These are phyloP conservation scores for Rhizopus sp. DNA, from an alignment of 371 early-diverging fungal genomes.

Conservation along the genomic window DNA sequence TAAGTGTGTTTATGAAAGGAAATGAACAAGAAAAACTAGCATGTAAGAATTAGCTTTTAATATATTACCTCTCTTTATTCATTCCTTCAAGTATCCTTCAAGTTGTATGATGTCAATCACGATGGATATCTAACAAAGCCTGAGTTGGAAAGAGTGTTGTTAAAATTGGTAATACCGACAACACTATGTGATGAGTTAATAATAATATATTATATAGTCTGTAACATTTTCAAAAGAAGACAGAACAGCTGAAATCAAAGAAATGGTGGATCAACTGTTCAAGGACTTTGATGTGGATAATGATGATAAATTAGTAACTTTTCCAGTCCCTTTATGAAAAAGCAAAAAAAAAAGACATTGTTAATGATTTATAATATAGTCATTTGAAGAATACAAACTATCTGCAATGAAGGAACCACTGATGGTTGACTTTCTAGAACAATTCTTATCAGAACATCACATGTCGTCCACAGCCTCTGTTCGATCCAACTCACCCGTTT, in stretches of 20 bases:
- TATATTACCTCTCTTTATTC: not conserved
- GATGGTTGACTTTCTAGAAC: slow-evolving; percentile 78
- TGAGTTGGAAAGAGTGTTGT: slow-evolving; percentile 74
- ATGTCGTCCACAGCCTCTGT: slow-evolving; percentile 20
- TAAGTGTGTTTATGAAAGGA: slow-evolving; percentile 80
- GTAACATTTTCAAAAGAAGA: slow-evolving; percentile 73
- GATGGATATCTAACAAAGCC: slow-evolving; percentile 76
- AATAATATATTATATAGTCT: not conserved
- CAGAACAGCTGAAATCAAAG: slow-evolving; percentile 65
- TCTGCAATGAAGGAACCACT: slow-evolving; percentile 86
- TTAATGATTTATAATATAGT: slow-evolving; percentile 36
- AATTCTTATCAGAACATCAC: slow-evolving; percentile 64
- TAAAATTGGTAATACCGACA: slow-evolving; percentile 62
- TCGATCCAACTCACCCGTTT: slow-evolving; percentile 30
- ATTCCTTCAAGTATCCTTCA: slow-evolving; percentile 68
- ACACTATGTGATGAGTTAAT: not conserved
- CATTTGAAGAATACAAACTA: slow-evolving; percentile 78
- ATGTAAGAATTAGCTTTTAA: slow-evolving; percentile 47
- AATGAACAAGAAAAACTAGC: slow-evolving; percentile 78
- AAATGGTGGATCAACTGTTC: slow-evolving; percentile 70
- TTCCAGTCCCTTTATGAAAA: too few species aligned
- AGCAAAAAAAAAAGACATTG: not conserved
- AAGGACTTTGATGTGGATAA: slow-evolving; percentile 85
- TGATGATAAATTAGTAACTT: slow-evolving; percentile 70
- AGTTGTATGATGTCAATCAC: slow-evolving; percentile 80